A percentile compares a stretch with the other conserved stretches of the same genome.
Conservation (phyloP, 164 flowering plant genomes). For the Berberis vulgaris region DNA sequence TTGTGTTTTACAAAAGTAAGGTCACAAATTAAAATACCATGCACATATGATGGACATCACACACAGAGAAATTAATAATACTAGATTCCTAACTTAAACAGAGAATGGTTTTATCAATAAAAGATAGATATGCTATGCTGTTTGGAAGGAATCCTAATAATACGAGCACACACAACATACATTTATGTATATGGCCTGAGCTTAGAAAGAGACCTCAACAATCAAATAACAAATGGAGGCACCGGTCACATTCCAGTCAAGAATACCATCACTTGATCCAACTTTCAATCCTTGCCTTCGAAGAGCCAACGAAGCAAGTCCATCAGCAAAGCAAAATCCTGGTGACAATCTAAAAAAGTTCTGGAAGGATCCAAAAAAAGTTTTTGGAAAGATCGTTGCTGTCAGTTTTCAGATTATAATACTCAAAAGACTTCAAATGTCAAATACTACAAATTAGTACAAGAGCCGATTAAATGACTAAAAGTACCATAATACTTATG, state of each 20-base stretch:
- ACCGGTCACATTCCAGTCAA: conserved; percentile 94
- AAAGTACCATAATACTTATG: too few species aligned
- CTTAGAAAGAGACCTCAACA: conserved; percentile 49
- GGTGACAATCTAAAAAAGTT: conserved; percentile 89
- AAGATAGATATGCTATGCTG: not conserved
- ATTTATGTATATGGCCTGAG: conserved; percentile 7
- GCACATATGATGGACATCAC: too few species aligned
- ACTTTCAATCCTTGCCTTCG: conserved; percentile 86
- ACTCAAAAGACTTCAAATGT: too few species aligned
- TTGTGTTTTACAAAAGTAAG: too few species aligned
- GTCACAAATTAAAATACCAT: too few species aligned
- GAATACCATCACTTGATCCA: conserved; percentile 41
- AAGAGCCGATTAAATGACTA: too few species aligned
- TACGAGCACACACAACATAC: not conserved
- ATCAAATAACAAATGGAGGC: conserved; percentile 80
- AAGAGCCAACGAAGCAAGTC: conserved; percentile 95
- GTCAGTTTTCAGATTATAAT: too few species aligned
- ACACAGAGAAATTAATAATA: too few species aligned
- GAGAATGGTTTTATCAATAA: too few species aligned
- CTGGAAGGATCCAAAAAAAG: conserved; percentile 31
- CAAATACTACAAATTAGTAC: too few species aligned
- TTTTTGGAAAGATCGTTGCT: not conserved
- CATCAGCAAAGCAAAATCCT: conserved; percentile 99
- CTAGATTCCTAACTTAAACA: too few species aligned
- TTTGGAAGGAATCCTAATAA: not conserved